Evolutionary conservation across 345 rosid genomes (phyloP).

Genomic region (Turnera subulata): DNA sequence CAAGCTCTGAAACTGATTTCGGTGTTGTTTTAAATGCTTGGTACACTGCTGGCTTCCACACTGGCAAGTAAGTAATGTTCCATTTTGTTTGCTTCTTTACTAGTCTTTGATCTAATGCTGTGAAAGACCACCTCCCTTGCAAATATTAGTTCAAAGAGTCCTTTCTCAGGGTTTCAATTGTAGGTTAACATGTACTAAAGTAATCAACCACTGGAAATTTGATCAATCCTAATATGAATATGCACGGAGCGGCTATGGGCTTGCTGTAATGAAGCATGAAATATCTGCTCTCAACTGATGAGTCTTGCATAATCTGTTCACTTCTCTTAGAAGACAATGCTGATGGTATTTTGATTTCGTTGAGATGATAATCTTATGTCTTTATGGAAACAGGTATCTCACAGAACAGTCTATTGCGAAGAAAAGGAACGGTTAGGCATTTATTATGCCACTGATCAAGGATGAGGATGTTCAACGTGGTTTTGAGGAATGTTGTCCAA

Average conservation of each 20-base stretch:
- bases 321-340: background rate
- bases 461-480: no score
- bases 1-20: slow-evolving; percentile 42
- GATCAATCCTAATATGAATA: no score
- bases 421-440: slow-evolving; percentile 11
- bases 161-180: no score
- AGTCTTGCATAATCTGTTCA: background rate
- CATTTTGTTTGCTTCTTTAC: background rate
- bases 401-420: slow-evolving; percentile 34
- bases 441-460: no score
- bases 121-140: background rate
- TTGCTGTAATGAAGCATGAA: no score
- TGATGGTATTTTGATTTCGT: no score
- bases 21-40: slow-evolving; percentile 52
- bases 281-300: background rate
- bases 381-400: slow-evolving; percentile 32
- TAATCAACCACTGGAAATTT: no score
- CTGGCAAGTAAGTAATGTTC: slow-evolving; percentile 48
- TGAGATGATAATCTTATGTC: background rate
- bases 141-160: background rate
- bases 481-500: background rate
- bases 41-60: slow-evolving; percentile 61
- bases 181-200: no score
- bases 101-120: background rate
- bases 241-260: no score